Percentiles rank a stretch among this genome's conserved stretches.
Evolutionary conservation across 2,329 filamentous ascomycete species (phyloP).

Genomic region (Ascochyta clinopodiicola): DNA sequence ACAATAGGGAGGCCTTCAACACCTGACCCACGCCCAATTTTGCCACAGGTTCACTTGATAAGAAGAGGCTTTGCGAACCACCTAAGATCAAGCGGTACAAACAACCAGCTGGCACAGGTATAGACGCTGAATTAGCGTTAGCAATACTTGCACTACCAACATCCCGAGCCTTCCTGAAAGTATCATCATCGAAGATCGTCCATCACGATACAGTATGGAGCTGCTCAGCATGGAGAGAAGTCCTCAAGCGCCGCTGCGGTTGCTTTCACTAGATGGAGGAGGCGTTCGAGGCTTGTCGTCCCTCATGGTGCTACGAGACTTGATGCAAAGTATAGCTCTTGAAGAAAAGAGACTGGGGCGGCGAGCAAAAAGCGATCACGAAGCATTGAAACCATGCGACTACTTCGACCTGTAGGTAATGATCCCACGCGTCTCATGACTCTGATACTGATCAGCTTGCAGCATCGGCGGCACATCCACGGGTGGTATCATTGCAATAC

Average conservation of each 20-base stretch:
- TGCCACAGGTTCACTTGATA: background rate
- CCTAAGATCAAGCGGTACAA: too few relatives aligned
- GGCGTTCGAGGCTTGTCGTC: constrained; percentile 50
- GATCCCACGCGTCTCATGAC: too few relatives aligned
- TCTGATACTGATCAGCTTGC: background rate
- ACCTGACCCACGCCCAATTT: background rate
- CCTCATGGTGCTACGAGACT: constrained; percentile 48
- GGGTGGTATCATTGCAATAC: constrained; percentile 50
- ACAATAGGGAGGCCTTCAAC: background rate
- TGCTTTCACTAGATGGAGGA: constrained; percentile 48
- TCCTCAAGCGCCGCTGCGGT: constrained; percentile 42
- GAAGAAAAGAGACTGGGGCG: constrained; percentile 48
- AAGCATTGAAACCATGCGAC: constrained; percentile 46
- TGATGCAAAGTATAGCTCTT: constrained; percentile 49
- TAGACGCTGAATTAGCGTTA: too few relatives aligned
- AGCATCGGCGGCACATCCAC: constrained; percentile 50
- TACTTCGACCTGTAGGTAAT: constrained; percentile 47
- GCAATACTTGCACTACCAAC: too few relatives aligned
- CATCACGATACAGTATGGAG: background rate
- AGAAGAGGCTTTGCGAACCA: too few relatives aligned
- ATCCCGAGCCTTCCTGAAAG: too few relatives aligned
- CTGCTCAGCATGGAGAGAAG: constrained; percentile 28
- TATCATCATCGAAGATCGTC: background rate
- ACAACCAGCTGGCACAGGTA: too few relatives aligned
- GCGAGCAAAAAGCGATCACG: constrained; percentile 34